Conservation (phyloP, 2,329 filamentous ascomycete species). For the Arthroderma sp. region DNA sequence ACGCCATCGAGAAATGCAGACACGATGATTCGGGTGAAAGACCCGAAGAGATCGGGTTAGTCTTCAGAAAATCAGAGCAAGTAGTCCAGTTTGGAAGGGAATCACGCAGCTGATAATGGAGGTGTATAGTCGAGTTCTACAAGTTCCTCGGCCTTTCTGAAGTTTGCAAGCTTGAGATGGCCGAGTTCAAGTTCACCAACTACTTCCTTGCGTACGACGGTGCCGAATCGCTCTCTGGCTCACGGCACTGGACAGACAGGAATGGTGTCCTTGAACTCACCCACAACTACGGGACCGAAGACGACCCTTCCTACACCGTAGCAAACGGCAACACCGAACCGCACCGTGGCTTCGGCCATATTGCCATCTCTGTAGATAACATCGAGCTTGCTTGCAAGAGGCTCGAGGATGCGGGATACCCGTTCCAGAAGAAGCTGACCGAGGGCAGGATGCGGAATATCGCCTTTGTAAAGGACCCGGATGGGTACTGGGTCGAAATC, state of each 20-base stretch:
- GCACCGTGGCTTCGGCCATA: conserved; percentile 69
- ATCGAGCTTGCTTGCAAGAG: conserved; percentile 82
- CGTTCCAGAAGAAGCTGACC: conserved; percentile 86
- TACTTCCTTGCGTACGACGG: conserved; percentile 90
- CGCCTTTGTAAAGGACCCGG: conserved; percentile 79
- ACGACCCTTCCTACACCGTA: conserved; percentile 64
- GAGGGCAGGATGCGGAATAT: conserved; percentile 82
- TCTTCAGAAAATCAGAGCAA: conserved; percentile 4
- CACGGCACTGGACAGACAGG: conserved; percentile 64
- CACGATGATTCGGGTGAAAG: conserved; percentile 79
- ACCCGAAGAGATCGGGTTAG: conserved; percentile 65
- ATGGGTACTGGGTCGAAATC: conserved; percentile 57
- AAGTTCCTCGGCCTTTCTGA: conserved; percentile 79
- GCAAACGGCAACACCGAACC: conserved; percentile 89
- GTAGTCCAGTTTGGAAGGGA: not conserved
- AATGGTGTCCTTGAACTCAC: conserved; percentile 82
- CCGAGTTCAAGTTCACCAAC: conserved; percentile 83
- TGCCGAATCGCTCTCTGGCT: conserved; percentile 58
- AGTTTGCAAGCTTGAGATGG: conserved; percentile 66
- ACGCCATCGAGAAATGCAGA: conserved; percentile 16
- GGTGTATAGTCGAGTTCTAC: conserved; percentile 66
- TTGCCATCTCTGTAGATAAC: conserved; percentile 69
- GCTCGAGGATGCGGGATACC: conserved; percentile 78
- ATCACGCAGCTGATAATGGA: not conserved
- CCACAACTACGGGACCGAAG: conserved; percentile 78